Evolutionary conservation across 306 rosid species (phyloP).

Genomic region (Vicia sativa): DNA sequence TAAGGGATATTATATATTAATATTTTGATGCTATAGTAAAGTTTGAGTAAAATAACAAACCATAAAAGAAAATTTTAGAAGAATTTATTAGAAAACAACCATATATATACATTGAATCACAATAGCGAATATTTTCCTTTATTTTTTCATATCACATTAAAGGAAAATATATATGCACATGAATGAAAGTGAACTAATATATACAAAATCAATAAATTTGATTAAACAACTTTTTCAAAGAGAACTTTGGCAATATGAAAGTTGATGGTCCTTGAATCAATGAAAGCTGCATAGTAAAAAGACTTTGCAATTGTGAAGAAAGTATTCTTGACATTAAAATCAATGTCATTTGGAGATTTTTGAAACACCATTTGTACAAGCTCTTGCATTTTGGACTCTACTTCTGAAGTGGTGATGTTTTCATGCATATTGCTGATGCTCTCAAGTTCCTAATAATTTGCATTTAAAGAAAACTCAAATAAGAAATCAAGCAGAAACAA

Average conservation of each 20-base stretch:
- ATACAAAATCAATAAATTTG: background rate
- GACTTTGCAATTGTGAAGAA: slow-evolving; percentile 71
- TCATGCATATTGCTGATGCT: slow-evolving; percentile 28
- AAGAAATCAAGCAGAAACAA: background rate
- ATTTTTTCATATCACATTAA: too few relatives aligned
- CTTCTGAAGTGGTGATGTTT: slow-evolving; percentile 35
- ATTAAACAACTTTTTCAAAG: slow-evolving; percentile 67
- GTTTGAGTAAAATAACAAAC: too few relatives aligned
- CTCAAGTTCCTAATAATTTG: slow-evolving; percentile 43
- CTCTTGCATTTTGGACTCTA: slow-evolving; percentile 75
- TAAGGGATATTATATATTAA: too few relatives aligned
- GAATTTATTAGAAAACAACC: too few relatives aligned
- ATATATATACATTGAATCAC: background rate
- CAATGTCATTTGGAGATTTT: slow-evolving; percentile 46
- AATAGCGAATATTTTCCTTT: background rate
- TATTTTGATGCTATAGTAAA: too few relatives aligned
- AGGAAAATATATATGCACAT: slow-evolving; percentile 20
- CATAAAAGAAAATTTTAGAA: too few relatives aligned
- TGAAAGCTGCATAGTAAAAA: slow-evolving; percentile 67
- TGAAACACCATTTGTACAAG: slow-evolving; percentile 64
- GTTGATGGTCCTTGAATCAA: slow-evolving; percentile 63
- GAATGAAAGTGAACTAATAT: background rate
- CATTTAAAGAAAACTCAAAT: slow-evolving; percentile 7
- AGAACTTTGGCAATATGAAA: slow-evolving; percentile 78
- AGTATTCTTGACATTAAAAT: slow-evolving; percentile 63